These are phyloP conservation scores for Chalciporus chontae DNA, from an alignment of 768 basidiomycete genomes.

Conservation along the genomic window DNA sequence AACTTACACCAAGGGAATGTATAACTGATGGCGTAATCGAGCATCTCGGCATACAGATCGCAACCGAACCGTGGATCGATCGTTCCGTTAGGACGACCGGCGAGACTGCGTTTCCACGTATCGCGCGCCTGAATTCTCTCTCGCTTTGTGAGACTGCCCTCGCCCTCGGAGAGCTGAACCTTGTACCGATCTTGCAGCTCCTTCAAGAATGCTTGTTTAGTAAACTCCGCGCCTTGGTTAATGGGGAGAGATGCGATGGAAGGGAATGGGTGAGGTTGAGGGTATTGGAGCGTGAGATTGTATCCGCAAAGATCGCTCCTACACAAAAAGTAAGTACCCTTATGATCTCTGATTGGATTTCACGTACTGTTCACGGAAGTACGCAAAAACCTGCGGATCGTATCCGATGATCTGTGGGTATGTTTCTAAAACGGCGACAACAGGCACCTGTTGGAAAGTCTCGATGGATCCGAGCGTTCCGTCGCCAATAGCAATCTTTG, in stretches of 20 bases:
- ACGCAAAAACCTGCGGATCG: constrained; percentile 60
- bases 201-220: constrained; percentile 7
- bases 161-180: constrained; percentile 10
- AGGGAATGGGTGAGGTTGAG: constrained; percentile 40
- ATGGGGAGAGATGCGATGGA: not conserved
- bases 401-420: constrained; percentile 76
- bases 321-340: constrained; percentile 1
- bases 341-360: not conserved
- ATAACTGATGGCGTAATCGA: constrained; percentile 70
- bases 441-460: constrained; percentile 50
- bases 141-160: constrained; percentile 17
- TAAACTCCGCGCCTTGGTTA: not conserved
- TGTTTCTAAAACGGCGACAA: constrained; percentile 61
- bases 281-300: constrained; percentile 63
- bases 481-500: constrained; percentile 68
- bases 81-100: constrained; percentile 49
- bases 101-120: constrained; percentile 45
- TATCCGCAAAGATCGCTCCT: constrained; percentile 59
- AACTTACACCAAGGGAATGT: constrained; percentile 57
- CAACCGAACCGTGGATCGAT: constrained; percentile 64
- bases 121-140: constrained; percentile 21
- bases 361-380: constrained; percentile 64
- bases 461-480: constrained; percentile 49
- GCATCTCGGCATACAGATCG: constrained; percentile 53
- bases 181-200: constrained; percentile 10